These are phyloP conservation scores for Penicillium waksmanii DNA, from an alignment of 495 filamentous ascomycete genomes.

Conservation along the genomic window DNA sequence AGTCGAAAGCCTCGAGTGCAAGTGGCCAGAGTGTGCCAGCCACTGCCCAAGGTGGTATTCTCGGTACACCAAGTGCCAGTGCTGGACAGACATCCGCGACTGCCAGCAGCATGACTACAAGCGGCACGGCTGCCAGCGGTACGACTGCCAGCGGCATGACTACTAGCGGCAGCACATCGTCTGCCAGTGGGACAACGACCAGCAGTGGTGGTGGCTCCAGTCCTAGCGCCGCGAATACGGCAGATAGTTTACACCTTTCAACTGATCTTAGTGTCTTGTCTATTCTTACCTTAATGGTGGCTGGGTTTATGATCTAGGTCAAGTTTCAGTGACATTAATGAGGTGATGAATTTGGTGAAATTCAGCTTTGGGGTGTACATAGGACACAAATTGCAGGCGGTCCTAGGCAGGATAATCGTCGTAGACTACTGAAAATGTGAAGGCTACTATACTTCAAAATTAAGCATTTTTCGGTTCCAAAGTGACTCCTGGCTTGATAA, in stretches of 20 bases:
- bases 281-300: not conserved
- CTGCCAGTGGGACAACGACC: not conserved
- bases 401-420: too few species aligned
- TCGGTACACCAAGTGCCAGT: constrained; percentile 1
- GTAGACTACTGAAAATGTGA: too few species aligned
- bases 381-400: too few species aligned
- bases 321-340: not conserved
- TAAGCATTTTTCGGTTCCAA: too few species aligned
- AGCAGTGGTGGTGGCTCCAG: not conserved
- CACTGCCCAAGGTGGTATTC: not conserved
- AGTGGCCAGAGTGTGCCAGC: constrained; percentile 25
- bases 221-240: not conserved
- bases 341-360: not conserved
- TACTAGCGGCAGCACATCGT: not conserved
- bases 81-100: not conserved
- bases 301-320: not conserved
- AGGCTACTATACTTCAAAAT: too few species aligned
- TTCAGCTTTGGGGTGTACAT: too few species aligned
- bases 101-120: not conserved
- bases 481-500: too few species aligned
- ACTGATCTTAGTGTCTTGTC: not conserved
- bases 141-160: not conserved
- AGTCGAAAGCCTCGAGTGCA: constrained; percentile 44
- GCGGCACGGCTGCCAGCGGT: not conserved
- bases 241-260: not conserved